Base-by-base conservation (phyloP, 805 yeast species). In the Maudiozyma turicensis region DNA sequence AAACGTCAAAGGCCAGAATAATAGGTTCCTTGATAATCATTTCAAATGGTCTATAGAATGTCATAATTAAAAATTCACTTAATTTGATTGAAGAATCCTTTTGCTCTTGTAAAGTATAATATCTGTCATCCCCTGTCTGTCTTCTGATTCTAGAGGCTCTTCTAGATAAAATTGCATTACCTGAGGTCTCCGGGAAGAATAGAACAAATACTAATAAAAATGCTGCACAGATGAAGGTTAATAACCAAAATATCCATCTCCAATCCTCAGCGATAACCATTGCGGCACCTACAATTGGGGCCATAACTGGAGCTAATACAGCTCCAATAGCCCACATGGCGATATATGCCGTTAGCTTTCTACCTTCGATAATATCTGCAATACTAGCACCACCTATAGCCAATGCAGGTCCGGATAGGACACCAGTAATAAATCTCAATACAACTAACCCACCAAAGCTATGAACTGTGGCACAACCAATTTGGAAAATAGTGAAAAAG, bases 351-450 rank as follows among this genome's bases (percentile, higher is more conserved):
- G 81, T 77, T 38, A 72, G 60, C 48, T 63, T 62, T 4, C 76
- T 71, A 28, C 69, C 59, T 6, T 60, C 43, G 35, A 73, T 58
- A 40, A 80, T 62, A 58, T 80, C 85, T 30, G 75, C 72, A 44
- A 79, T 60, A 6, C 77, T 68, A 6, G 81, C 84, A 50, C 78
- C 82, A 37, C 81, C 83, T 28, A 79, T 76, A 0, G 80, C 72
- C 46, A 79, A 55, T n/a, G 77, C 70, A 2, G 84, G 82, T 3
- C 80, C 70, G 8, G 81, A 75, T 50, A 77, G 72, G 15, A 80
- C 51, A 4, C 86, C 85, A 15, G 73, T 68, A 26, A 80, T 54
- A 50, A 80, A 74, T 45, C 85, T 69, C 40, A 77, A 62, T 0
- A 77, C 70, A 37, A 72, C 66, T 50, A 79, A 62, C 0, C 76